Percentiles rank a stretch among this genome's conserved stretches.
Conservation (phyloP, 805 yeast species). For the Clavispora phyllophila region DNA sequence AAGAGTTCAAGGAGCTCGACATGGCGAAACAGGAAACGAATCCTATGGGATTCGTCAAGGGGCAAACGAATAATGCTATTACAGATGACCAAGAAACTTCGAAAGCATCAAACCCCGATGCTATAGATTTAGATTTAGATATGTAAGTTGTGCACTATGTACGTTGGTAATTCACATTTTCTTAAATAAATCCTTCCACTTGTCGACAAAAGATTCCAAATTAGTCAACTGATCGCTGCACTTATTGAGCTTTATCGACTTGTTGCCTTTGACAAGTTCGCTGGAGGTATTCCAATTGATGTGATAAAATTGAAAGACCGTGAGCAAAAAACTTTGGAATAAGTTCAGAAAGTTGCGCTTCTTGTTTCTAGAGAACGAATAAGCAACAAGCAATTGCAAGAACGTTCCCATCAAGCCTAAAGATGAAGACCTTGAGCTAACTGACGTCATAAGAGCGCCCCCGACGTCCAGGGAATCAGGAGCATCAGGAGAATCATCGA, state of each 20-base stretch:
- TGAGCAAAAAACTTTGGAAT: constrained; percentile 28
- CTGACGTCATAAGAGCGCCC: background rate
- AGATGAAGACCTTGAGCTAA: constrained; percentile 21
- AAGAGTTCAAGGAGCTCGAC: constrained; percentile 14
- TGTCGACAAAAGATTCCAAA: constrained; percentile 32
- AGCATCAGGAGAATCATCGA: constrained; percentile 1
- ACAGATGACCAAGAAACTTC: background rate
- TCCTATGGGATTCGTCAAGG: constrained; percentile 45
- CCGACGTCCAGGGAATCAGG: constrained; percentile 5
- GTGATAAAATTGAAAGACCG: constrained; percentile 35
- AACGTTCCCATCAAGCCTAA: constrained; percentile 28
- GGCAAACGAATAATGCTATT: constrained; percentile 7
- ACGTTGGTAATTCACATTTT: constrained; percentile 13
- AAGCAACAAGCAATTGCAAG: constrained; percentile 30
- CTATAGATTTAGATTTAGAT: constrained; percentile 53
- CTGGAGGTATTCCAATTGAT: constrained; percentile 35
- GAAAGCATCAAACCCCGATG: constrained; percentile 47
- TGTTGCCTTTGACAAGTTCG: constrained; percentile 30
- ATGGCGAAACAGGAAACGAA: constrained; percentile 14
- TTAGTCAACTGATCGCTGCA: constrained; percentile 27
- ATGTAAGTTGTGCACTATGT: constrained; percentile 9
- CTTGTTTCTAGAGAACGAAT: constrained; percentile 31
- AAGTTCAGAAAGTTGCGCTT: constrained; percentile 25
- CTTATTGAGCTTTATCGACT: constrained; percentile 35
- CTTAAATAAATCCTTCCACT: constrained; percentile 31